phyloP scores from a whole-genome alignment of 2,329 filamentous ascomycete genomes.

The Neophaeococcomyces mojaviensis region DNA sequence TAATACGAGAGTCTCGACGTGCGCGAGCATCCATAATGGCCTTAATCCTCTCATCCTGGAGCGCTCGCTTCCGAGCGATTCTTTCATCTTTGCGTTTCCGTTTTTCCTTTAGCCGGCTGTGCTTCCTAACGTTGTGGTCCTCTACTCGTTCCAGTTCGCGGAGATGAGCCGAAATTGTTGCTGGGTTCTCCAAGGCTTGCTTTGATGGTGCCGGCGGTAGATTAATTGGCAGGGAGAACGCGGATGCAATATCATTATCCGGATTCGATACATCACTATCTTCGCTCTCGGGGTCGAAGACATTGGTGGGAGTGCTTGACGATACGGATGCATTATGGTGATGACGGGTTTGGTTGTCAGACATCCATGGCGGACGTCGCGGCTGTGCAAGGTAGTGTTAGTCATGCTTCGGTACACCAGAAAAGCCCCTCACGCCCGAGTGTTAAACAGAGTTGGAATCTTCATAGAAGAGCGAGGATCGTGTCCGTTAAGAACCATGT shows the following conservation, averaged over 20 bases:
- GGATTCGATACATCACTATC: conserved; percentile 21
- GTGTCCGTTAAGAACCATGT: too few species aligned
- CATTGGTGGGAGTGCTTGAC: conserved; percentile 1
- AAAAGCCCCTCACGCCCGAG: background rate
- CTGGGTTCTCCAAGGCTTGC: conserved; percentile 18
- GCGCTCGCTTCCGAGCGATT: conserved; percentile 18
- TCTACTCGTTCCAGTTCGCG: conserved; percentile 19
- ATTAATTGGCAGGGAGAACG: conserved; percentile 16
- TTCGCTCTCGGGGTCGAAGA: conserved; percentile 21
- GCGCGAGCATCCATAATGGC: conserved; percentile 20
- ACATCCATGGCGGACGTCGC: conserved; percentile 16
- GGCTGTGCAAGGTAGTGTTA: conserved; percentile 15
- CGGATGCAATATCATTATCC: conserved; percentile 13
- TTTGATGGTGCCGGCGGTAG: conserved; percentile 19
- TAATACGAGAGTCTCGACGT: conserved; percentile 19
- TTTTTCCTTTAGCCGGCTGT: conserved; percentile 18
- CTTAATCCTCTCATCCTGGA: conserved; percentile 20
- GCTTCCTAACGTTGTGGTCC: conserved; percentile 20
- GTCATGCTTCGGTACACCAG: background rate
- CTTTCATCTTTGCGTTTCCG: conserved; percentile 21
- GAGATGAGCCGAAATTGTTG: conserved; percentile 18
- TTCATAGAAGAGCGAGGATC: too few species aligned
- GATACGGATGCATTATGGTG: conserved; percentile 6
- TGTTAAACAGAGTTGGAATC: too few species aligned
- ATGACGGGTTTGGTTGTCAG: conserved; percentile 10